Evolutionary conservation across 2,329 filamentous ascomycete genomes (phyloP).

Genomic region (Alternaria sp.): DNA sequence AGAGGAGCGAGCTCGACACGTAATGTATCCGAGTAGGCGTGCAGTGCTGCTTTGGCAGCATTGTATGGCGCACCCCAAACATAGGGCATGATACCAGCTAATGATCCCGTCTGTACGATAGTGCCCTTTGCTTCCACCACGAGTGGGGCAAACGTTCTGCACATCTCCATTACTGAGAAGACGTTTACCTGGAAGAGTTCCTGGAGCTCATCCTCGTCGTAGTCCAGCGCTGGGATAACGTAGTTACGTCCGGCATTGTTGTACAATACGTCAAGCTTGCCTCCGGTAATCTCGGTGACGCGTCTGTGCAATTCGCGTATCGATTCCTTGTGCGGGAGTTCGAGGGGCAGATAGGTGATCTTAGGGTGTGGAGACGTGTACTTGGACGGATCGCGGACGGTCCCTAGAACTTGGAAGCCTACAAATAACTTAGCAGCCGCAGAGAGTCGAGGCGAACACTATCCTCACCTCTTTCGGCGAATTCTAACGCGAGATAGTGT

Average conservation of each 20-base stretch:
- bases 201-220: conserved; percentile 51
- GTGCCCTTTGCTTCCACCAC: conserved; percentile 58
- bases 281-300: conserved; percentile 57
- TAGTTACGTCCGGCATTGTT: conserved; percentile 68
- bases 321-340: conserved; percentile 61
- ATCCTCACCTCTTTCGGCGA: conserved; percentile 56
- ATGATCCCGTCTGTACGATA: conserved; percentile 57
- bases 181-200: conserved; percentile 58
- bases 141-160: conserved; percentile 65
- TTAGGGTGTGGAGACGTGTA: conserved; percentile 60
- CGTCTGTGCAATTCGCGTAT: conserved; percentile 59
- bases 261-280: conserved; percentile 64
- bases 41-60: conserved; percentile 67
- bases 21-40: conserved; percentile 66
- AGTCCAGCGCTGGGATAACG: conserved; percentile 66
- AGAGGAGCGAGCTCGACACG: conserved; percentile 66
- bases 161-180: conserved; percentile 66
- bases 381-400: conserved; percentile 61
- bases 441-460: background rate
- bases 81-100: conserved; percentile 54
- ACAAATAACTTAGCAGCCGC: background rate
- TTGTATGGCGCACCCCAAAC: conserved; percentile 60
- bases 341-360: conserved; percentile 64
- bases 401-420: conserved; percentile 67
- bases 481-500: conserved; percentile 66